Conservation (phyloP, 139 green algal species). For the Dunaliella primolecta region DNA sequence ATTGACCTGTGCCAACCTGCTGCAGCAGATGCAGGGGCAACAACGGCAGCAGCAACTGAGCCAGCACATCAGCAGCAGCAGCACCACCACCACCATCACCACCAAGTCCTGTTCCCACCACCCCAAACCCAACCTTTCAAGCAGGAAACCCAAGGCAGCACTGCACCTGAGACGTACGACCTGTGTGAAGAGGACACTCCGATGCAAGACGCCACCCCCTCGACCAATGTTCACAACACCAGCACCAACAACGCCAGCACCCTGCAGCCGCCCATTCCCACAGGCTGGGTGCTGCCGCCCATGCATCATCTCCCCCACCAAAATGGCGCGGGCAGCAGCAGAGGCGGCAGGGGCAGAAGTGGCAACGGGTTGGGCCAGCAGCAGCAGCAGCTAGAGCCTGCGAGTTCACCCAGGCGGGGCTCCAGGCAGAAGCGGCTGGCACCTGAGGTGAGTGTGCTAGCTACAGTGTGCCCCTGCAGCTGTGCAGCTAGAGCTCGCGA, state of each 20-base stretch:
- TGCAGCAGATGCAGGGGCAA: background rate
- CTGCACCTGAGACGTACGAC: background rate
- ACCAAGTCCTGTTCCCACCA: too few relatives aligned
- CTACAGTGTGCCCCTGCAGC: too few relatives aligned
- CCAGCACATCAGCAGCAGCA: too few relatives aligned
- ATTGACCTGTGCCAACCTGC: background rate
- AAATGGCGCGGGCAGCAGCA: background rate
- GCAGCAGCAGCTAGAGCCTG: background rate
- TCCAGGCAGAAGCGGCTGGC: background rate
- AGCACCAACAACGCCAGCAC: background rate
- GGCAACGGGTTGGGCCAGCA: background rate
- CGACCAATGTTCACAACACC: too few relatives aligned
- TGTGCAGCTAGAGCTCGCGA: too few relatives aligned
- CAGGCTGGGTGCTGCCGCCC: background rate
- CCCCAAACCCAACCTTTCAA: too few relatives aligned
- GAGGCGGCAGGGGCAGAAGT: background rate
- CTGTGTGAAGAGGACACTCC: background rate
- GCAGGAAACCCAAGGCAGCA: too few relatives aligned
- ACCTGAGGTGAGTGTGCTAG: background rate
- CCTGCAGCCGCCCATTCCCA: background rate
- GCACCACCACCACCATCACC: too few relatives aligned
- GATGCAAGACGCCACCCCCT: background rate
- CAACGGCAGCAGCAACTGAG: background rate
- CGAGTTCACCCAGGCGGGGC: background rate
- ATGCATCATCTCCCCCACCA: too few relatives aligned